Percentiles rank a stretch among this genome's conserved stretches.
Conservation (phyloP, 2,329 filamentous ascomycete genomes). For the Alternaria burnsii region DNA sequence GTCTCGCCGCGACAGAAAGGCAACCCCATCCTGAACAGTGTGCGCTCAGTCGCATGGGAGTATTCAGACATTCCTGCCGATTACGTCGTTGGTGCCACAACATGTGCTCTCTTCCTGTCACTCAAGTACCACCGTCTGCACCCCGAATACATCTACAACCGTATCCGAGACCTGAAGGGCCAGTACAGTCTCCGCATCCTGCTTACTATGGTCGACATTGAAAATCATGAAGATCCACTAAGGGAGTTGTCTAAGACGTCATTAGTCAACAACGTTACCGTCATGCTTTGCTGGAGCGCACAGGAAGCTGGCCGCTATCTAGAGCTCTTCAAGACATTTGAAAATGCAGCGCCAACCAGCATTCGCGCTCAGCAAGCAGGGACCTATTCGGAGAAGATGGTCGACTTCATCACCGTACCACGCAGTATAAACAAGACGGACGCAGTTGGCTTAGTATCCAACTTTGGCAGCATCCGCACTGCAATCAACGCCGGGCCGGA, state of each 20-base stretch:
- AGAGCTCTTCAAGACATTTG: constrained; percentile 93
- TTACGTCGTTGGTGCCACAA: constrained; percentile 86
- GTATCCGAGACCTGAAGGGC: constrained; percentile 83
- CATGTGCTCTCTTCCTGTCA: constrained; percentile 90
- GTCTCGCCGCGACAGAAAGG: constrained; percentile 94
- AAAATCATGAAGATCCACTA: constrained; percentile 88
- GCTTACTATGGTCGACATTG: constrained; percentile 91
- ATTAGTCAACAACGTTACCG: constrained; percentile 88
- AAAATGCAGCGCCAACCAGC: constrained; percentile 81
- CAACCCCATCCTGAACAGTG: constrained; percentile 86
- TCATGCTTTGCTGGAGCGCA: constrained; percentile 93
- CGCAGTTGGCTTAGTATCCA: constrained; percentile 86
- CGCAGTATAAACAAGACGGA: constrained; percentile 94
- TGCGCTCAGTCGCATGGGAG: constrained; percentile 89
- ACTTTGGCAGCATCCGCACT: constrained; percentile 87
- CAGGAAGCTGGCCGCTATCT: constrained; percentile 93
- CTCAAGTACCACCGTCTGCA: constrained; percentile 97
- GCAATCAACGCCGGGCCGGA: constrained; percentile 89
- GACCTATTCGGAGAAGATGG: constrained; percentile 83
- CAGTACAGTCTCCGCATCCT: constrained; percentile 88
- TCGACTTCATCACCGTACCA: constrained; percentile 92
- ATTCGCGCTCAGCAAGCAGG: constrained; percentile 87
- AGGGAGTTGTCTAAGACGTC: constrained; percentile 93
- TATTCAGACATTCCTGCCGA: constrained; percentile 97
- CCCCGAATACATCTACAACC: constrained; percentile 96